Evolutionary conservation across 78 protist genomes (phyloP), one percentile per base, ranked within the genome.

Genomic region (Mantamonas sphyraenae): DNA sequence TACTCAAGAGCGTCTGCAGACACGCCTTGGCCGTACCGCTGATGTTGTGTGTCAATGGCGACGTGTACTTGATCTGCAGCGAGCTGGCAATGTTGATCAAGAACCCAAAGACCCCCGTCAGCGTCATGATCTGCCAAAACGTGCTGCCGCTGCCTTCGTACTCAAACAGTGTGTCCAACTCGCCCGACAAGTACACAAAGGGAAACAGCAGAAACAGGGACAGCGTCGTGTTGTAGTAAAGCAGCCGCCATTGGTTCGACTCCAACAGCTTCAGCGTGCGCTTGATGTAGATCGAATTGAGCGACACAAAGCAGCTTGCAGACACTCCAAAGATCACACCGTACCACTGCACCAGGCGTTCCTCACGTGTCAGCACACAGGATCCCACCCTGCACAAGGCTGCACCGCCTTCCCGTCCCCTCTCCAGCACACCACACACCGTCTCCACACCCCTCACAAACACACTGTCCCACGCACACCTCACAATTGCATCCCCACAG

Each of bases 11-110:
- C 12, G 93, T 89, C 71, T 89, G 93, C 4, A 79, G 71, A 63
- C 85, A 76, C 20, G 93, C 90, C 57, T 87, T 73, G 14, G 79
- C 82, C 4, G 94, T 89, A 19, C 90, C 94, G 20, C 87, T 82
- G 43, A 89, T 72, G 39, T 61, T 75, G 56, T 89, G 80, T 8
- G 94, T 86, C n/a, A 89, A 72, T n/a, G 94, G 91, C 20, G 72
- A 33, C 1, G 94, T 89, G 64, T 55, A 82, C 67, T 89, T 85
- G 45, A 89, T 89, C 73, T 89, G 94, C 74, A 80, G 60, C 59
- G 73, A 89, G 28, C 71, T 64, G 22, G 86, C 88, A 30, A 89
- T 73, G 70, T 68, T 74, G 47, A 89, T 86, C 12, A 73, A 38
- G 40, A 64, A 70, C 10, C 86, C 80, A 10, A 73, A 42, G 20